These are phyloP conservation scores for Penicillium canariense DNA, from an alignment of 495 filamentous ascomycete genomes.

Conservation along the genomic window DNA sequence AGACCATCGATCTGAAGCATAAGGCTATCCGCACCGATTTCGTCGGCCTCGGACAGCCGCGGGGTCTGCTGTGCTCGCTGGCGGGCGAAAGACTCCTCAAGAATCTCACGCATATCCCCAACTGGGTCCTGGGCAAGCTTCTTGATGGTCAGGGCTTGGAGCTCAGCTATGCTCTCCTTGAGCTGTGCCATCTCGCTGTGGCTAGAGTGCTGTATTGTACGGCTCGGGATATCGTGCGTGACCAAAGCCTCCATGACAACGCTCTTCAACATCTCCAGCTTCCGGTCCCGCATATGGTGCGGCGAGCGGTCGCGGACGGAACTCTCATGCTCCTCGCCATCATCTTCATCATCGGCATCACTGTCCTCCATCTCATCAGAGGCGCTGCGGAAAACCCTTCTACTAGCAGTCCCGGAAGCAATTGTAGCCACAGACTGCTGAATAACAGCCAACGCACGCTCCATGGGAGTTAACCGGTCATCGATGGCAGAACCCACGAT, in stretches of 20 bases:
- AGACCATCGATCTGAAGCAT: slow-evolving; percentile 54
- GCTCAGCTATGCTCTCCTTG: slow-evolving; percentile 55
- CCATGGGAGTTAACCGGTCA: slow-evolving; percentile 71
- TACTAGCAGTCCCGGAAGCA: slow-evolving; percentile 36
- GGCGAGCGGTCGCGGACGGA: slow-evolving; percentile 55
- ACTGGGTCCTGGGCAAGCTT: slow-evolving; percentile 40
- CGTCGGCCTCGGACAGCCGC: slow-evolving; percentile 42
- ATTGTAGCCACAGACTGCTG: slow-evolving; percentile 61
- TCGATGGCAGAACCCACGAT: slow-evolving; percentile 78
- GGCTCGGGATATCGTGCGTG: slow-evolving; percentile 44
- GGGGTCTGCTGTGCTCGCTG: slow-evolving; percentile 36
- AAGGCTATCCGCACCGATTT: slow-evolving; percentile 48
- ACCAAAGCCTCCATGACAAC: slow-evolving; percentile 78
- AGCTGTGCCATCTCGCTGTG: slow-evolving; percentile 50
- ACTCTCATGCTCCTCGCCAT: slow-evolving; percentile 53
- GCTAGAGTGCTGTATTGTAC: slow-evolving; percentile 34
- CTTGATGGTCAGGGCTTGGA: slow-evolving; percentile 48
- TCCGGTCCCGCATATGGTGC: slow-evolving; percentile 67
- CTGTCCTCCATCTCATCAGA: slow-evolving; percentile 69
- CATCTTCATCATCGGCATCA: slow-evolving; percentile 94
- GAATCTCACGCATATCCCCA: slow-evolving; percentile 42
- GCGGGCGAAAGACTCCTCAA: slow-evolving; percentile 45
- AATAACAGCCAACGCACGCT: slow-evolving; percentile 71
- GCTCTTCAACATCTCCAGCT: slow-evolving; percentile 76
- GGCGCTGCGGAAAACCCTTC: slow-evolving; percentile 50